These are phyloP conservation scores for Xerocomus nothofagi DNA, from an alignment of 1,284 basidiomycete genomes.

Conservation along the genomic window DNA sequence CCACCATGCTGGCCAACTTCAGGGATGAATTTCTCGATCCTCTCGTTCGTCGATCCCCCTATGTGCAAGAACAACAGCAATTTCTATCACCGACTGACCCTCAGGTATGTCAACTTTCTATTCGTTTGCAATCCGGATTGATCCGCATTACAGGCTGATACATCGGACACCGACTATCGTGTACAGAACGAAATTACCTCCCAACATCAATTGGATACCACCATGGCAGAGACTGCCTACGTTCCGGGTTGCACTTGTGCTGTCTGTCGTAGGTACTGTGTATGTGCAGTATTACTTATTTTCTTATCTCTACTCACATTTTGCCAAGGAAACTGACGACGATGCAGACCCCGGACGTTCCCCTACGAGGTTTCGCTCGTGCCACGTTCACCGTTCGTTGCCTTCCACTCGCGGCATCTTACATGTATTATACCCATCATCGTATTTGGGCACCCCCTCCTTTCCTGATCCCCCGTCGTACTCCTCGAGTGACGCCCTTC, in stretches of 20 bases:
- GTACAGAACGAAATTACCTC: neutral
- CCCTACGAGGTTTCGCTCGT: neutral
- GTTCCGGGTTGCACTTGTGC: slow-evolving; percentile 6
- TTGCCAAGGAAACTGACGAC: slow-evolving; percentile 6
- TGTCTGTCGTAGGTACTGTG: slow-evolving; percentile 8
- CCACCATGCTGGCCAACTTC: slow-evolving; percentile 14
- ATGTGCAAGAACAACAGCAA: slow-evolving; percentile 1
- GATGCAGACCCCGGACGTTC: neutral
- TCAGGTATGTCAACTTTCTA: neutral
- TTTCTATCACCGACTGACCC: neutral
- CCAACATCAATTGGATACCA: neutral
- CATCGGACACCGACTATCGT: neutral
- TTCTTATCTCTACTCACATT: slow-evolving; percentile 6
- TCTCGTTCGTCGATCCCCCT: neutral
- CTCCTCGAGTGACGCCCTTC: neutral
- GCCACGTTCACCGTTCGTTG: slow-evolving; percentile 1
- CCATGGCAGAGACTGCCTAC: slow-evolving; percentile 7
- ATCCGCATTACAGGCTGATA: neutral
- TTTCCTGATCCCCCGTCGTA: slow-evolving; percentile 29
- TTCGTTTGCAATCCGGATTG: neutral
- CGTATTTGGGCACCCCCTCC: slow-evolving; percentile 12
- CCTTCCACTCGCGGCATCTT: slow-evolving; percentile 25
- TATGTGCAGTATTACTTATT: neutral
- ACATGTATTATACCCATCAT: slow-evolving; percentile 29
- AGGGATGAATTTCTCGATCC: slow-evolving; percentile 2